Conservation (phyloP, 441 rosid species). For the Adansonia grandidieri region DNA sequence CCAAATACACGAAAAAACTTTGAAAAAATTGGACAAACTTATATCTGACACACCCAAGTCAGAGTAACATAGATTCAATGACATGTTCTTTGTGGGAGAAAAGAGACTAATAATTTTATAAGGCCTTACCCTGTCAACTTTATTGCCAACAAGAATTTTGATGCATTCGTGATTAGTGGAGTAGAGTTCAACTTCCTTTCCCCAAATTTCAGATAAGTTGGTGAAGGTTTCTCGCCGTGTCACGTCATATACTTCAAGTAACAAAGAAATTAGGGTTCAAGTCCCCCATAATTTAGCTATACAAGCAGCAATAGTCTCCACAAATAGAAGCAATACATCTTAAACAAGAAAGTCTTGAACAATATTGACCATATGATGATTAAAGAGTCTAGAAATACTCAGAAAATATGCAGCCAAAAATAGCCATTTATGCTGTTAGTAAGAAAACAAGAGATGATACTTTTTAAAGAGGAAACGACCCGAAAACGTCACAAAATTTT, state of each 20-base stretch:
- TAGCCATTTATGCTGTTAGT: background rate
- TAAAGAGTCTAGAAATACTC: background rate
- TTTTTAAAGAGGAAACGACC: background rate
- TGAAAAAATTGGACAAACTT: too few species aligned
- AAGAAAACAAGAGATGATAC: background rate
- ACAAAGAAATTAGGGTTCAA: slow-evolving; percentile 13
- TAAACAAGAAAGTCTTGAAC: background rate
- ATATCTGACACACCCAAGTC: too few species aligned
- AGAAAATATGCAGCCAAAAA: background rate
- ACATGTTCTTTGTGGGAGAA: background rate
- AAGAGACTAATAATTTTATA: background rate
- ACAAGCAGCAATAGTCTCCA: background rate
- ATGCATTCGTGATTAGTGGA: slow-evolving; percentile 60
- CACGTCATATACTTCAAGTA: slow-evolving; percentile 63
- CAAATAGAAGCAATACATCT: background rate
- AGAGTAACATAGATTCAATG: background rate
- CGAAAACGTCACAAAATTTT: background rate
- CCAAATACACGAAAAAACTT: too few species aligned
- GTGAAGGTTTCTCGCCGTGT: slow-evolving; percentile 67
- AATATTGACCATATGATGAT: slow-evolving; percentile 2
- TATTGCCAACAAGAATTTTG: slow-evolving; percentile 72
- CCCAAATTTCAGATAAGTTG: slow-evolving; percentile 64
- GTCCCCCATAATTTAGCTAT: background rate
- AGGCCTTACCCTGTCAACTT: slow-evolving; percentile 69
- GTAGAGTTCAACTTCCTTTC: slow-evolving; percentile 67